A percentile compares a stretch with the other conserved stretches of the same genome.
These are phyloP conservation scores for Metschnikowia baotianmanensis DNA, from an alignment of 805 yeast species.

Conservation along the genomic window DNA sequence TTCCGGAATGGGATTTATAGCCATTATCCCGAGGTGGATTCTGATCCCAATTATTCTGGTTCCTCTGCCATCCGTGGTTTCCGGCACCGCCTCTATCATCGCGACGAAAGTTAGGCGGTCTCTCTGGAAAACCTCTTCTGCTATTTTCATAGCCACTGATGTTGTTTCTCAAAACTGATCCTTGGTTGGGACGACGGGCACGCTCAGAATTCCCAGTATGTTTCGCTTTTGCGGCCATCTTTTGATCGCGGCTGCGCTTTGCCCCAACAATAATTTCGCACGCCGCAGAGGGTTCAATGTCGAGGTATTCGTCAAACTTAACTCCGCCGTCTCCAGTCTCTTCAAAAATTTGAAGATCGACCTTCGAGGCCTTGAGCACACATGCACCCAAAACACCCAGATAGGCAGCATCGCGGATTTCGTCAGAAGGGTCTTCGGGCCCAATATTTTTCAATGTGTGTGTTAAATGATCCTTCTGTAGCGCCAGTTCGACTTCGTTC, in stretches of 20 bases:
- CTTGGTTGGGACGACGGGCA: no score
- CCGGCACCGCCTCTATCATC: not conserved
- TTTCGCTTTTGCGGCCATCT: not conserved
- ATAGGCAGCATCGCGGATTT: conserved; percentile 72
- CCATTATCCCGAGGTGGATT: not conserved
- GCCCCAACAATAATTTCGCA: conserved; percentile 51
- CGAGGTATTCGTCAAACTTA: conserved; percentile 78
- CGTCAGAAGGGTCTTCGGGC: conserved; percentile 28
- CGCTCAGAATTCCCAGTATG: no score
- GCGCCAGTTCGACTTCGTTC: conserved; percentile 36
- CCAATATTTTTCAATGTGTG: conserved; percentile 38
- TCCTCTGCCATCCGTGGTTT: not conserved
- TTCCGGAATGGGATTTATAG: not conserved
- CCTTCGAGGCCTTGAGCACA: conserved; percentile 51
- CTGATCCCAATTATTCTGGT: not conserved
- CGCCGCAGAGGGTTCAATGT: conserved; percentile 65
- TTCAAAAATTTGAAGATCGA: conserved; percentile 75
- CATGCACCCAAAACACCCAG: conserved; percentile 74
- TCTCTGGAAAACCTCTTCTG: conserved; percentile 6
- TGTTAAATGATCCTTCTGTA: conserved; percentile 38
- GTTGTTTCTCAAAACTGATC: no score
- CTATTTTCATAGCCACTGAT: not conserved
- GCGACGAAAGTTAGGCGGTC: not conserved
- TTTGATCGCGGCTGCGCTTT: conserved; percentile 15
- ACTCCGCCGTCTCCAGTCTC: conserved; percentile 67